phyloP scores from a whole-genome alignment of 2,329 filamentous ascomycete species.

The Myotisia sp. region DNA sequence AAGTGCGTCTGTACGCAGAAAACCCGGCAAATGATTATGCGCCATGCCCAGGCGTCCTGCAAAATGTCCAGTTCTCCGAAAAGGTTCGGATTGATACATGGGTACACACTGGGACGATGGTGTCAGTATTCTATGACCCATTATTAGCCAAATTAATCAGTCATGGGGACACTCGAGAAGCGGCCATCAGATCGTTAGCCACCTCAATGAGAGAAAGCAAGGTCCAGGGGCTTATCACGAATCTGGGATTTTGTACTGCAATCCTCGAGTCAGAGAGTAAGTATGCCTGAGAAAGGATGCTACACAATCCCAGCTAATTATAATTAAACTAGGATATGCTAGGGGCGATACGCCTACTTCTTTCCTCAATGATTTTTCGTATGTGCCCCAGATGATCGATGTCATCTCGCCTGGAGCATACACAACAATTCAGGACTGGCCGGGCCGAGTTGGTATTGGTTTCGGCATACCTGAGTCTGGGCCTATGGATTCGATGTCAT shows the following conservation, averaged over 20 bases:
- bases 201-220: conserved; percentile 31
- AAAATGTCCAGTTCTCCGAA: conserved; percentile 42
- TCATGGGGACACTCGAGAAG: conserved; percentile 30
- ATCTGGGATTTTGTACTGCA: conserved; percentile 41
- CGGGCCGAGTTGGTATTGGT: conserved; percentile 42
- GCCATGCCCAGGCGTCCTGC: conserved; percentile 31
- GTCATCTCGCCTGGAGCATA: conserved; percentile 43
- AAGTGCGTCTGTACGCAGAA: conserved; percentile 43
- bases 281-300: no score
- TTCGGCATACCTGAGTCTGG: conserved; percentile 46
- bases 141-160: conserved; percentile 47
- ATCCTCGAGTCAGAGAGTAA: conserved; percentile 40
- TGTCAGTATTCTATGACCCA: conserved; percentile 46
- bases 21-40: conserved; percentile 33
- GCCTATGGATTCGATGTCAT: conserved; percentile 36
- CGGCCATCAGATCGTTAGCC: conserved; percentile 33
- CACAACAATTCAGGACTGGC: conserved; percentile 46
- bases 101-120: conserved; percentile 43
- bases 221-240: conserved; percentile 42
- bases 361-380: conserved; percentile 40
- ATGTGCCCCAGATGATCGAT: conserved; percentile 39
- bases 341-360: conserved; percentile 43
- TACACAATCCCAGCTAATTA: no score
- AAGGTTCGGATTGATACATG: conserved; percentile 47
- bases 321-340: no score